Base-by-base conservation (phyloP, 2,329 filamentous ascomycete species). In the Lasiodiplodia citricola region DNA sequence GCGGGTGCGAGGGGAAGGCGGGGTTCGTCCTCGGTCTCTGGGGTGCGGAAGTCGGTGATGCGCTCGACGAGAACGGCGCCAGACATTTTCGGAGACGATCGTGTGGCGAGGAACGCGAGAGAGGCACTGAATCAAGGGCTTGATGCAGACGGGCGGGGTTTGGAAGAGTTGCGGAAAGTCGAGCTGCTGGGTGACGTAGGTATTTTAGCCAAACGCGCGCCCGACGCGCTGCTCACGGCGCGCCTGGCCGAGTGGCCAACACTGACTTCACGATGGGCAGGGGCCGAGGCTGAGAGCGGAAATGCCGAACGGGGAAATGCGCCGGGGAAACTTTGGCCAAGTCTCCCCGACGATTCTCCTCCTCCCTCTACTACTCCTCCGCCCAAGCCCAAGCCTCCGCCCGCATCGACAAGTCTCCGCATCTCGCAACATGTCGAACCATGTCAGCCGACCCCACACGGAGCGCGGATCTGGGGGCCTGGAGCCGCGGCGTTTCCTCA, bases 251-350 rank as follows among this genome's bases (percentile, higher is more conserved):
- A 35, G 38, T 50, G 58, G 58, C 58, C 41, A 31, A 35, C 5
- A 5, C 11, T 25, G 35, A 25, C 16, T 60, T 62, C 37, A 62
- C 58, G 58, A 62, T 62, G 58, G 23, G 58, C 58, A 50, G 58
- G 58, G 58, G 58, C 58, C 58, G 58, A 50, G 58, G 58, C 41
- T n/a, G 18, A n/a, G 38, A 44, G 41, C 58, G 58, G 18, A 28
- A 16, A n/a, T 8, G 58, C 58, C 58, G 41, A 62, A 62, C 41
- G 58, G 58, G 38, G 58, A 62, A 62, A 62, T 62, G 58, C 41
- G 58, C 41, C 58, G 58, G 58, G 18, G 58, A 62, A 62, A 62
- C 25, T 23, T 41, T 14, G 16, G 37, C 57, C 23, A 44, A 28
- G 38, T 28, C 41, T 60, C 57, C 21, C 57, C 58, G 58, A 50